Base-by-base conservation (phyloP, 2,329 filamentous ascomycete species). In the Aspergillus terreus region DNA sequence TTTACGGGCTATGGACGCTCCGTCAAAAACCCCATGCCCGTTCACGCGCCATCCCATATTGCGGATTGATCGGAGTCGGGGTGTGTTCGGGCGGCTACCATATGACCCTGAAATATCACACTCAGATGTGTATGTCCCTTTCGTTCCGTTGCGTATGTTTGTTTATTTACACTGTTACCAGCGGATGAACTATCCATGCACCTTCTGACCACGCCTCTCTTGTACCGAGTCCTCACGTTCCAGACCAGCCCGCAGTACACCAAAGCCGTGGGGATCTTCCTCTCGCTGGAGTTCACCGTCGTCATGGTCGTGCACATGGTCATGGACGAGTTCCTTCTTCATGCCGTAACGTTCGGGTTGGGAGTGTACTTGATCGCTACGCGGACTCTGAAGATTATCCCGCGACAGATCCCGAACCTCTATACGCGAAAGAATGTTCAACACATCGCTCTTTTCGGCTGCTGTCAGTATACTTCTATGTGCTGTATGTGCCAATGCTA, bases 151-250 rank as follows among this genome's bases (percentile, higher is more conserved):
- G 10, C 33, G 33, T 36, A 11, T 30, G 17, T n/a, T 47, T 38
- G 46, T 50, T 19, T 40, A 41, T 11, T 9, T 11, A 14, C 10
- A 6, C 19, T 4, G 3, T 32, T 40, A 23, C 30, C 40, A 68
- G 73, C 70, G 47, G 73, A 76, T 53, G 73, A 76, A 38, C 63
- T 68, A 10, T 67, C 65, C 0, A 76, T 76, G 73, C 73, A 75
- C 49, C 66, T 76, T 3, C 59, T 74, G 1, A 73, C 71, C 0
- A 75, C 72, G 0, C 73, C 73, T 2, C 63, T 76, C 1, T 57
- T 76, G 0, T 71, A 72, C 35, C 71, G 71, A n/a, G 63, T 75
- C 23, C 63, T 76, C 5, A 70, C 66, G 6, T 71, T 72, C 53
- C 56, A 64, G 43, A 54, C 51, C 11, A 63, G 41, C n/a, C 56